phyloP scores from a whole-genome alignment of 805 yeast species.

The Pichia phayaonensis region DNA sequence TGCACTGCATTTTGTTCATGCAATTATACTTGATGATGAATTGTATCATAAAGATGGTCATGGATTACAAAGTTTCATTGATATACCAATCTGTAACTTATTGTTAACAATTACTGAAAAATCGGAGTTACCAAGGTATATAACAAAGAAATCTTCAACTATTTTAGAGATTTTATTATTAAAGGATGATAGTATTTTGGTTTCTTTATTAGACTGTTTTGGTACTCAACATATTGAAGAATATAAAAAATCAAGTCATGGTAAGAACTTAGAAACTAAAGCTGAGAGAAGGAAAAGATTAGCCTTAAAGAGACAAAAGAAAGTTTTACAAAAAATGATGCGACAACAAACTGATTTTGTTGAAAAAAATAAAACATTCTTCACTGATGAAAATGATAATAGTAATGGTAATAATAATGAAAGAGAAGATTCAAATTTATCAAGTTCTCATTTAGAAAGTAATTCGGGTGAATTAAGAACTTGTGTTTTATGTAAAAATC shows the following conservation, averaged over 20 bases:
- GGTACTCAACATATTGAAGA: slow-evolving; percentile 46
- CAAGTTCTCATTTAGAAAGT: slow-evolving; percentile 3
- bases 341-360: slow-evolving; percentile 42
- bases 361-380: slow-evolving; percentile 29
- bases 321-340: slow-evolving; percentile 53
- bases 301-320: slow-evolving; percentile 58
- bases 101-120: slow-evolving; percentile 46
- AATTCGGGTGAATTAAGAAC: slow-evolving; percentile 19
- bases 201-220: slow-evolving; percentile 45
- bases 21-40: slow-evolving; percentile 35
- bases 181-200: slow-evolving; percentile 43
- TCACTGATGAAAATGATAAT: slow-evolving; percentile 11
- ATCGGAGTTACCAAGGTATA: slow-evolving; percentile 38
- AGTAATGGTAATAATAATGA: neutral
- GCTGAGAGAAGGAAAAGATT: slow-evolving; percentile 45
- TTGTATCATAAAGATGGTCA: slow-evolving; percentile 26
- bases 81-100: slow-evolving; percentile 49
- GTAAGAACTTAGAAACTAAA: slow-evolving; percentile 42
- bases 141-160: slow-evolving; percentile 48
- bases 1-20: slow-evolving; percentile 63
- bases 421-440: slow-evolving; percentile 7
- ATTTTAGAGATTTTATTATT: slow-evolving; percentile 44
- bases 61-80: slow-evolving; percentile 30
- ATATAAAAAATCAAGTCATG: slow-evolving; percentile 41
- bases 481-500: slow-evolving; percentile 57